Percentiles rank a stretch among this genome's conserved stretches.
phyloP scores from a whole-genome alignment of 768 basidiomycete genomes.

The Lenzites betulinus region DNA sequence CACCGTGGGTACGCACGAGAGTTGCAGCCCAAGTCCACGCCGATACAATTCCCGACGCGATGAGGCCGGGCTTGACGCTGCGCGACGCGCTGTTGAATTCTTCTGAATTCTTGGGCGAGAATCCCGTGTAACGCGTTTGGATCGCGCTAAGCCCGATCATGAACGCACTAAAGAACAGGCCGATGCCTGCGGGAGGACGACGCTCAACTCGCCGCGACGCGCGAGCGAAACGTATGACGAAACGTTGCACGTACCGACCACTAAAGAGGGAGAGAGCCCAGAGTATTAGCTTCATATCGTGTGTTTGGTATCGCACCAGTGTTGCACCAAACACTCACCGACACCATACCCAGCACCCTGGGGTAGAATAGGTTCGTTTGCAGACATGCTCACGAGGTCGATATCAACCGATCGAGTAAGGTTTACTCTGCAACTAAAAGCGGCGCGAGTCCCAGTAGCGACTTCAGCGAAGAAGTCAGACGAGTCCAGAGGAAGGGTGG shows the following conservation, averaged over 20 bases:
- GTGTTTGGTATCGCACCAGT: too few species aligned
- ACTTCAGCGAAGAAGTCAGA: conserved; percentile 13
- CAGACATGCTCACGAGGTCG: conserved; percentile 18
- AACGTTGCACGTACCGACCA: conserved; percentile 44
- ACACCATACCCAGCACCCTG: conserved; percentile 88
- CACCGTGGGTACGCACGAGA: conserved; percentile 41
- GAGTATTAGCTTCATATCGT: neutral
- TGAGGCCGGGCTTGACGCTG: conserved; percentile 87
- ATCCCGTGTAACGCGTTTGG: conserved; percentile 82
- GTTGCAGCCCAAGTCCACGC: conserved; percentile 94
- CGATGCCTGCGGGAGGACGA: conserved; percentile 58
- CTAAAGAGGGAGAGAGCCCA: conserved; percentile 29
- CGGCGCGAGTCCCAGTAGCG: neutral
- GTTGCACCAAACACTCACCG: conserved; percentile 52
- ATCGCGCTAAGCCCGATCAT: conserved; percentile 79
- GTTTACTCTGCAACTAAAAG: neutral
- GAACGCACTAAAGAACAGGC: conserved; percentile 82
- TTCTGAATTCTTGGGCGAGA: conserved; percentile 77
- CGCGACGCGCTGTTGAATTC: conserved; percentile 83
- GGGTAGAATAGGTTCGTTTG: conserved; percentile 52
- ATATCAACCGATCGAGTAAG: neutral
- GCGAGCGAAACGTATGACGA: conserved; percentile 9
- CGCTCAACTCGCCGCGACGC: neutral
- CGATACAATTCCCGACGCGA: conserved; percentile 89
- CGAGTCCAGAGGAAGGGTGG: neutral